Percentiles rank a stretch among this genome's conserved stretches.
Evolutionary conservation across 257 asterid species (phyloP).

Genomic region (Penstemon barbatus): DNA sequence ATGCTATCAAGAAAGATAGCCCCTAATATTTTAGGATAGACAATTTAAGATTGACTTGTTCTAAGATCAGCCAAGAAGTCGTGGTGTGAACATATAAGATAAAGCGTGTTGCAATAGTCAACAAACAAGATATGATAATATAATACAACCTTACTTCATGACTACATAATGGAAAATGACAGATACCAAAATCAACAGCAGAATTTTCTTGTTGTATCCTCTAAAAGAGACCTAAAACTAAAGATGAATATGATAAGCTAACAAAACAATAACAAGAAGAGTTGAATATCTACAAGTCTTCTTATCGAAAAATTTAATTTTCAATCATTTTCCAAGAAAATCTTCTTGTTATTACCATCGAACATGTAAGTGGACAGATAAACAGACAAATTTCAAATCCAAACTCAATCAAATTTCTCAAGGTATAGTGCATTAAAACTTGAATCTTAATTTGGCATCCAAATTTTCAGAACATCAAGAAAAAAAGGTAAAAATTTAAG

Average conservation of each 20-base stretch:
- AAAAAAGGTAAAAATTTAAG: neutral
- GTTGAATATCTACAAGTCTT: neutral
- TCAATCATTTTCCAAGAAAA: no score
- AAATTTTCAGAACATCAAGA: neutral
- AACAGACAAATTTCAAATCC: neutral
- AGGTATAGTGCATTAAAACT: no score
- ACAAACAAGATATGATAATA: slow-evolving; percentile 1
- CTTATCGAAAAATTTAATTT: no score
- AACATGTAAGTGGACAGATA: neutral
- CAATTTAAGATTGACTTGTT: slow-evolving; percentile 6
- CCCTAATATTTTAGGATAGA: neutral
- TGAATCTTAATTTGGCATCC: neutral
- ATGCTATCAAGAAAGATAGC: neutral
- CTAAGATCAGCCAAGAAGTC: neutral
- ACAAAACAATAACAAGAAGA: neutral
- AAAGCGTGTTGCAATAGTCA: slow-evolving; percentile 7
- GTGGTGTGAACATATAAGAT: neutral
- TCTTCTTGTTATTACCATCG: no score
- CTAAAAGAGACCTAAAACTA: neutral
- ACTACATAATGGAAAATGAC: neutral
- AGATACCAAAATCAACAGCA: neutral
- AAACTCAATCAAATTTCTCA: neutral
- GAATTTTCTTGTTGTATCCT: neutral
- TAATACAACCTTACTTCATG: neutral
- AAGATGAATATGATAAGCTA: neutral